Evolutionary conservation across 2,329 filamentous ascomycete genomes (phyloP), one percentile per base, ranked within the genome.

Genomic region (Fonsecaea multimorphosa): DNA sequence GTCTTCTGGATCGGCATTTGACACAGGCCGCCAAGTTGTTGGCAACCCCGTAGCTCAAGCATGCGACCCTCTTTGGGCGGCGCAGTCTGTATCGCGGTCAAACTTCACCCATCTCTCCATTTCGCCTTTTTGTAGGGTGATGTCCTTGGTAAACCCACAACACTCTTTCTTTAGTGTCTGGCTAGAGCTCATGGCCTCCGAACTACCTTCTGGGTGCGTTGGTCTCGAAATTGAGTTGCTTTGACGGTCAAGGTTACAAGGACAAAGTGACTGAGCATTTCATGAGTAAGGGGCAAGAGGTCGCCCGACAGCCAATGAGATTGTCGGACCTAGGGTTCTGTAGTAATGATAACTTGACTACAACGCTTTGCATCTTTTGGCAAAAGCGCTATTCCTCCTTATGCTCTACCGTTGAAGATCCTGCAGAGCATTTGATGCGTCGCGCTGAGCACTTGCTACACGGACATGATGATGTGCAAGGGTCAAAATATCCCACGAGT

Each of bases 261-360:
- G n/a, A 8, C 5, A 1, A 40, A 40, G 38, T 40, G 38, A 40
- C 38, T n/a, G 38, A 40, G 38, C 38, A 40, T 40, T 40, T 40
- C 38, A 6, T 40, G 38, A 40, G 38, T 40, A 40, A 40, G 14
- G 38, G 3, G 2, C 8, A 5, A 3, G 38, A 40, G 38, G 16
- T 40, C 38, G 16, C 16, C n/a, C 38, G 14, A n/a, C 38, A 40
- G 14, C 38, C 38, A 40, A 40, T 40, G 4, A 19, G n/a, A 19
- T 40, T 19, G 32, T 34, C 32, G 32, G 11, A 9, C 5, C 2
- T 34, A 9, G 32, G 11, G 11, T 9, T n/a, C n/a, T n/a, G 38
- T 40, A 40, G 38, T 40, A 40, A 40, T 40, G 38, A 40, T 40
- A 40, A 4, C 38, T 40, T 40, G 38, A 40, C 38, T 40, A 40